phyloP scores from a whole-genome alignment of 2,329 filamentous ascomycete genomes.

The Didymellaceae sp. region DNA sequence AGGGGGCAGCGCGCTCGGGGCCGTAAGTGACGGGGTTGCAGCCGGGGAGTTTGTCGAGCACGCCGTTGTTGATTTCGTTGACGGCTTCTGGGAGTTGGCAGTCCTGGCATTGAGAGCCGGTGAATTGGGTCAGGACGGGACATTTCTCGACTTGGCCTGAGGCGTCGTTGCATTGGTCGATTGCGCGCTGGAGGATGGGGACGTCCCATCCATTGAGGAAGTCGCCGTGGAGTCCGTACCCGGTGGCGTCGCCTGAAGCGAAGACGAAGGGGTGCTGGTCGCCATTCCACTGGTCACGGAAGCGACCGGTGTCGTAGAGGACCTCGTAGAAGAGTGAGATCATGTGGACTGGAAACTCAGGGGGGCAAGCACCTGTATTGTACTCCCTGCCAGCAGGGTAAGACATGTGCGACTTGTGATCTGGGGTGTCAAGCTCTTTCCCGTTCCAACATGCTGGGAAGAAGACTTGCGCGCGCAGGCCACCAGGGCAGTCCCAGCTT shows the following conservation, averaged over 20 bases:
- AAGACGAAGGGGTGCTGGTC: conserved; percentile 63
- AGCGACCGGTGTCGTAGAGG: conserved; percentile 59
- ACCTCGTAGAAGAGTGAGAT: conserved; percentile 66
- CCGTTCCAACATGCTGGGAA: conserved; percentile 79
- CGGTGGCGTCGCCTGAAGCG: conserved; percentile 72
- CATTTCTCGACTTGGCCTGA: conserved; percentile 33
- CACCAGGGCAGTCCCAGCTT: conserved; percentile 66
- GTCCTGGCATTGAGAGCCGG: conserved; percentile 56
- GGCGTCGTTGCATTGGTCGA: conserved; percentile 67
- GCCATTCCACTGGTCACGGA: conserved; percentile 54
- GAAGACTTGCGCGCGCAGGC: conserved; percentile 70
- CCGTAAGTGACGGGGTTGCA: conserved; percentile 59
- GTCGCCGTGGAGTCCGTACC: conserved; percentile 73
- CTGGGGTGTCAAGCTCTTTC: conserved; percentile 59
- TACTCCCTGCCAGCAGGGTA: conserved; percentile 59
- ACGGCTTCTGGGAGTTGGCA: conserved; percentile 56
- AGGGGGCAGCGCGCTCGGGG: conserved; percentile 41
- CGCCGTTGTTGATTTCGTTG: conserved; percentile 54
- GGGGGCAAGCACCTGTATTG: conserved; percentile 61
- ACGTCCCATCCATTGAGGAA: conserved; percentile 76
- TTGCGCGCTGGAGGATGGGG: conserved; percentile 67
- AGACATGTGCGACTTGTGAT: conserved; percentile 68
- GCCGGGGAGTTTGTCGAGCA: conserved; percentile 60
- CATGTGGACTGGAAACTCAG: conserved; percentile 60
- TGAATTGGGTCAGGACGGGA: conserved; percentile 57